Percentiles rank a stretch among this genome's conserved stretches.
Conservation (phyloP, 2,329 filamentous ascomycete genomes). For the Fusarium albidum region DNA sequence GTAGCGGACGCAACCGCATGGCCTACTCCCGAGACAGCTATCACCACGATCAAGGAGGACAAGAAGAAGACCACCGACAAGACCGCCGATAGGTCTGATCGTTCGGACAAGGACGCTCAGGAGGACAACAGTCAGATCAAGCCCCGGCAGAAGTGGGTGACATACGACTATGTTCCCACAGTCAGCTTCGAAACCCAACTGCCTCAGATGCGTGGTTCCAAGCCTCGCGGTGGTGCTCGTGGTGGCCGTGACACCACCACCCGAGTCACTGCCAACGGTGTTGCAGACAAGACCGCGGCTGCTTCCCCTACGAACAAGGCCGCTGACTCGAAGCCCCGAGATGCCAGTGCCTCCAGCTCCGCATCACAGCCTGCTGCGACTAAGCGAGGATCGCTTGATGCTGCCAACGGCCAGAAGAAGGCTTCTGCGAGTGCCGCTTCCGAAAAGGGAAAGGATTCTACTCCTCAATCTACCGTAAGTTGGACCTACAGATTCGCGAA, state of each 20-base stretch:
- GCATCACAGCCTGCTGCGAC: slow-evolving; percentile 47
- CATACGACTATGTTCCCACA: slow-evolving; percentile 81
- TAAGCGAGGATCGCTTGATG: slow-evolving; percentile 58
- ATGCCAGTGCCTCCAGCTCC: slow-evolving; percentile 47
- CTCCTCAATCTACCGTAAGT: slow-evolving; percentile 51
- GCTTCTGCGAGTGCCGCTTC: slow-evolving; percentile 41
- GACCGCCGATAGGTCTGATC: slow-evolving; percentile 60
- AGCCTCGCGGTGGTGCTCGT: slow-evolving; percentile 59
- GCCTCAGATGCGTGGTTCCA: slow-evolving; percentile 60
- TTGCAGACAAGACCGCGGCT: slow-evolving; percentile 49
- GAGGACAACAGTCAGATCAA: slow-evolving; percentile 57
- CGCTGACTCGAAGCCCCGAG: slow-evolving; percentile 47
- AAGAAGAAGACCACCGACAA: slow-evolving; percentile 76
- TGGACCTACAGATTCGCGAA: background rate
- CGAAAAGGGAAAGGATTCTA: slow-evolving; percentile 54
- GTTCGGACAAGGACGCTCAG: slow-evolving; percentile 70
- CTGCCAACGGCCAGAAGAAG: slow-evolving; percentile 53
- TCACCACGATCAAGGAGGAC: slow-evolving; percentile 70
- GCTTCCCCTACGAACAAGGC: slow-evolving; percentile 42
- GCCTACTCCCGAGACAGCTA: slow-evolving; percentile 86
- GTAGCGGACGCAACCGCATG: slow-evolving; percentile 82
- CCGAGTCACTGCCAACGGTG: slow-evolving; percentile 47
- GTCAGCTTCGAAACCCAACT: slow-evolving; percentile 89
- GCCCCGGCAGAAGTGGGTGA: slow-evolving; percentile 78
- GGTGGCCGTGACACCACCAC: slow-evolving; percentile 47